phyloP scores from a whole-genome alignment of 306 rosid genomes.

The Datisca glomerata region DNA sequence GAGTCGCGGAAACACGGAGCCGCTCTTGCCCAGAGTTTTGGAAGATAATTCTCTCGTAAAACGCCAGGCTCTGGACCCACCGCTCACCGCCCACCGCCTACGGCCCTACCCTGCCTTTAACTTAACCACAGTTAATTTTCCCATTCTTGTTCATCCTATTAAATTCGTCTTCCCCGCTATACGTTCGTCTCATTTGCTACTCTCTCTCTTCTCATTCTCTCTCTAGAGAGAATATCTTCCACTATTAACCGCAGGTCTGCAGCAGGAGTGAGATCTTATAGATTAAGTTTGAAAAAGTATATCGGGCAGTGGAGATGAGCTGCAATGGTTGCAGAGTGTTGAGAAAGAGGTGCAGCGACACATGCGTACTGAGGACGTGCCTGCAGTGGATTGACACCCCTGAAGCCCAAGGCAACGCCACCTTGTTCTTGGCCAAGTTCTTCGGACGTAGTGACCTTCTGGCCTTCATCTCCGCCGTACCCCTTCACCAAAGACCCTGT shows the following conservation, averaged over 20 bases:
- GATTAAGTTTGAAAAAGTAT: not conserved
- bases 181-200: not conserved
- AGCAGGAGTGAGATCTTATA: no score
- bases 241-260: no score
- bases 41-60: slow-evolving; percentile 20
- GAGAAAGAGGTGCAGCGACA: slow-evolving; percentile 53
- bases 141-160: not conserved
- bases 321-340: slow-evolving; percentile 74
- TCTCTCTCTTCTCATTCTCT: slow-evolving; percentile 1
- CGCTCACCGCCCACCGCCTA: slow-evolving; percentile 14
- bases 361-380: slow-evolving; percentile 39
- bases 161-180: not conserved
- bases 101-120: slow-evolving; percentile 3
- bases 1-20: slow-evolving; percentile 52
- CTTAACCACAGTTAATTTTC: slow-evolving; percentile 19
- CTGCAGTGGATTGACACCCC: slow-evolving; percentile 49
- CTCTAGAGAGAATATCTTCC: not conserved
- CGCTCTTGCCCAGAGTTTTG: slow-evolving; percentile 60
- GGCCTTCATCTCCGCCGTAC: slow-evolving; percentile 51
- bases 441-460: slow-evolving; percentile 65
- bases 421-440: slow-evolving; percentile 59
- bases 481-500: slow-evolving; percentile 24
- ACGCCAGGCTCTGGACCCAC: slow-evolving; percentile 6
- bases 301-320: slow-evolving; percentile 33
- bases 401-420: slow-evolving; percentile 51